A percentile compares a stretch with the other conserved stretches of the same genome.
Evolutionary conservation across 768 basidiomycete species (phyloP).

Genomic region (Cyathus striatus): DNA sequence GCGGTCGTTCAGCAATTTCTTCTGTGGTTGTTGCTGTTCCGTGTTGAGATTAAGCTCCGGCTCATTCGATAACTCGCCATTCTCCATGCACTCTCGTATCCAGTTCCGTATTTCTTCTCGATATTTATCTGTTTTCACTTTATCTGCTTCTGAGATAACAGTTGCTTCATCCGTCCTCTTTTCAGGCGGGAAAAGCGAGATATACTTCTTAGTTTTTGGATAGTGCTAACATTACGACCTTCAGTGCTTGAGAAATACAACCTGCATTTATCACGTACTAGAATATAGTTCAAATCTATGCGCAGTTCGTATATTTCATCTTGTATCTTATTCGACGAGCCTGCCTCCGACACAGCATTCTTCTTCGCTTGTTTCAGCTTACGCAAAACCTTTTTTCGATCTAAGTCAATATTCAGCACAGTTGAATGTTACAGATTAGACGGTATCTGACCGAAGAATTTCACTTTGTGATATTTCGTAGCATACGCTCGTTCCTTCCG

Average conservation of each 20-base stretch:
- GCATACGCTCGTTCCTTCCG: constrained; percentile 72
- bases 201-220: constrained; percentile 82
- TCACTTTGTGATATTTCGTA: constrained; percentile 80
- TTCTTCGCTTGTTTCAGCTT: constrained; percentile 70
- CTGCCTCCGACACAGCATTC: constrained; percentile 29
- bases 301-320: constrained; percentile 52
- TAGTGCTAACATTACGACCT: constrained; percentile 49
- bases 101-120: constrained; percentile 55
- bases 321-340: constrained; percentile 33
- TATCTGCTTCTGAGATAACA: constrained; percentile 18
- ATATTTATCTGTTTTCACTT: constrained; percentile 37
- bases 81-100: constrained; percentile 57
- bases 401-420: constrained; percentile 29
- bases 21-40: not conserved
- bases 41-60: constrained; percentile 45
- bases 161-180: constrained; percentile 33
- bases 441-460: constrained; percentile 80
- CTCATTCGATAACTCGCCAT: constrained; percentile 50
- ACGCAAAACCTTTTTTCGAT: constrained; percentile 81
- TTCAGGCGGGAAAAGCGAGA: constrained; percentile 83
- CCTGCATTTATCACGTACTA: constrained; percentile 40
- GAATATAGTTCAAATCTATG: constrained; percentile 87
- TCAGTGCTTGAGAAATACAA: not conserved
- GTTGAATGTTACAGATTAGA: not conserved
- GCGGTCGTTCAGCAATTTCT: constrained; percentile 4